These are phyloP conservation scores for Populus trichocarpa DNA, from an alignment of 441 rosid species.

Conservation along the genomic window DNA sequence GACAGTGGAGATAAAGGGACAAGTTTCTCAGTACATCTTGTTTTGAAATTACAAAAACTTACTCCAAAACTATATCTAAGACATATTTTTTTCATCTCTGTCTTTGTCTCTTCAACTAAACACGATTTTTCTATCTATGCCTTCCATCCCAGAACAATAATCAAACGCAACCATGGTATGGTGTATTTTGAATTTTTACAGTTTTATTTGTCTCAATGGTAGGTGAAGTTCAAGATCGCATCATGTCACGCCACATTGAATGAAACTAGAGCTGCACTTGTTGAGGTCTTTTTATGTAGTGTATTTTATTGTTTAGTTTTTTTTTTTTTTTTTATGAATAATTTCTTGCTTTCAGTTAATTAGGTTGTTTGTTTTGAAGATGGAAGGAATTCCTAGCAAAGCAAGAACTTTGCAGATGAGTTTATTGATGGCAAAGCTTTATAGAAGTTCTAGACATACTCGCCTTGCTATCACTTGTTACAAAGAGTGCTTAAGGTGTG, in stretches of 20 bases:
- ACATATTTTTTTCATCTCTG: no score
- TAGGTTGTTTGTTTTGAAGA: slow-evolving; percentile 40
- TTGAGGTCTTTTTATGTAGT: slow-evolving; percentile 51
- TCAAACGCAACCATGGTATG: not conserved
- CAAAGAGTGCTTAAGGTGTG: slow-evolving; percentile 87
- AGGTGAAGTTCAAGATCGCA: slow-evolving; percentile 96
- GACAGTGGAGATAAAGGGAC: not conserved
- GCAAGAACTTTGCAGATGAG: slow-evolving; percentile 90
- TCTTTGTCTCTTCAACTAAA: not conserved
- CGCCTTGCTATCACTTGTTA: slow-evolving; percentile 87
- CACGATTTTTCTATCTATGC: not conserved
- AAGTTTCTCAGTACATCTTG: not conserved
- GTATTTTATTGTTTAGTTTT: slow-evolving; percentile 3
- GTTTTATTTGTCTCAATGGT: slow-evolving; percentile 12
- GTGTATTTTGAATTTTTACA: not conserved
- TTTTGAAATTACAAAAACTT: no score
- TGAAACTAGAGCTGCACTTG: slow-evolving; percentile 75
- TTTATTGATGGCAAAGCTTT: slow-evolving; percentile 90
- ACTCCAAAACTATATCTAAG: no score
- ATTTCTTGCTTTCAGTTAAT: not conserved
- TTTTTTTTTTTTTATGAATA: not conserved
- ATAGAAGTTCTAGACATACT: slow-evolving; percentile 68
- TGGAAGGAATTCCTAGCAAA: slow-evolving; percentile 90
- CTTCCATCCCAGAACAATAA: not conserved
- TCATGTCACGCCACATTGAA: slow-evolving; percentile 67